Evolutionary conservation across 257 asterid genomes (phyloP).

Genomic region (Plectranthus barbatus): DNA sequence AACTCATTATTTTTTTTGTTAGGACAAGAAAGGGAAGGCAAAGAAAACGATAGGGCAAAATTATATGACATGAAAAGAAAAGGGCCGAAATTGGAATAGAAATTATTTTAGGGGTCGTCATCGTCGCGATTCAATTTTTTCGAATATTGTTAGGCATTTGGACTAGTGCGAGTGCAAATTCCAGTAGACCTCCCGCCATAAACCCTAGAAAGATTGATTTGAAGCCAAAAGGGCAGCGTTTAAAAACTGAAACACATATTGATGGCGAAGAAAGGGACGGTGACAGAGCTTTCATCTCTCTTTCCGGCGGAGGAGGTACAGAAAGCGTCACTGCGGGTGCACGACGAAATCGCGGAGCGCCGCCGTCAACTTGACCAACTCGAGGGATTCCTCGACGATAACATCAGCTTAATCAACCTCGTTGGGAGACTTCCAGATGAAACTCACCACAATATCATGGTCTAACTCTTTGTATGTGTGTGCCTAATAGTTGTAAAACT

Average conservation of each 20-base stretch:
- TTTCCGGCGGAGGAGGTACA: conserved; percentile 59
- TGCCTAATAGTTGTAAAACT: neutral
- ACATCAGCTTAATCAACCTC: conserved; percentile 51
- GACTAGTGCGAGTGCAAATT: too few relatives aligned
- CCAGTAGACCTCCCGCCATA: neutral
- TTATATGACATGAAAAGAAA: too few relatives aligned
- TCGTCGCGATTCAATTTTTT: too few relatives aligned
- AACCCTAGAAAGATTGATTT: neutral
- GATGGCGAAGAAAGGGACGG: conserved; percentile 66
- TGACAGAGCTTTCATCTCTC: conserved; percentile 50
- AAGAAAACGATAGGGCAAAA: too few relatives aligned
- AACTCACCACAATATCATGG: conserved; percentile 81
- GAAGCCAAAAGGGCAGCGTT: neutral
- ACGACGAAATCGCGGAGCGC: conserved; percentile 47
- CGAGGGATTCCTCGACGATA: conserved; percentile 50
- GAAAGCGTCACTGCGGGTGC: conserved; percentile 67
- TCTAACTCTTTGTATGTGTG: neutral
- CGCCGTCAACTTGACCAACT: conserved; percentile 45
- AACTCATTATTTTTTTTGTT: too few relatives aligned
- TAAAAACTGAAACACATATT: neutral
- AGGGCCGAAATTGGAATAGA: too few relatives aligned
- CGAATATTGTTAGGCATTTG: too few relatives aligned
- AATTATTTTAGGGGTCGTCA: neutral
- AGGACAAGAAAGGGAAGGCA: too few relatives aligned
- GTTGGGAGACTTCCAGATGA: conserved; percentile 74